Evolutionary conservation across 177 flowering plant genomes (phyloP).

Genomic region (Vitis hybrid): DNA sequence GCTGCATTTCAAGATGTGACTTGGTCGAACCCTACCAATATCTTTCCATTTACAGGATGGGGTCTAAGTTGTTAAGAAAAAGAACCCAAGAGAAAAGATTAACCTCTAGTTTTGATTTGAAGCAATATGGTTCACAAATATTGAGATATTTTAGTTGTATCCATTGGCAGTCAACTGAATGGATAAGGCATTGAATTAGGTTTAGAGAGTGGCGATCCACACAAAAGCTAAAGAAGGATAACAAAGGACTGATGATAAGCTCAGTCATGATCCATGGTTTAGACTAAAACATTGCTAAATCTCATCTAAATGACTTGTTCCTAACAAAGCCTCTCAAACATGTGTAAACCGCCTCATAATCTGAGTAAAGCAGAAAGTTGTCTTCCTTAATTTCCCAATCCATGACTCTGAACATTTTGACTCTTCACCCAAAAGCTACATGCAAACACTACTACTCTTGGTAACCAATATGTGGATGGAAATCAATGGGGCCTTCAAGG

Average conservation of each 20-base stretch:
- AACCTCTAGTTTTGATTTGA: too few relatives aligned
- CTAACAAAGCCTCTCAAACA: neutral
- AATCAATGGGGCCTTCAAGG: neutral
- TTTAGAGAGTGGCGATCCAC: neutral
- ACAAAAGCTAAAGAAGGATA: neutral
- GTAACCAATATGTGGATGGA: neutral
- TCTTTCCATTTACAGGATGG: too few relatives aligned
- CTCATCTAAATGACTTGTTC: neutral
- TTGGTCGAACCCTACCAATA: too few relatives aligned
- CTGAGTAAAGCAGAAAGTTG: neutral
- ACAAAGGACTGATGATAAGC: neutral
- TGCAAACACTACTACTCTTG: constrained; percentile 5
- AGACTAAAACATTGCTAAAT: neutral
- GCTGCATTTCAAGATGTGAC: too few relatives aligned
- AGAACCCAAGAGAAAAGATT: too few relatives aligned
- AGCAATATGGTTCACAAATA: too few relatives aligned
- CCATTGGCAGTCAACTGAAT: too few relatives aligned
- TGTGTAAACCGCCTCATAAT: too few relatives aligned
- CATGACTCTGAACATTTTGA: neutral
- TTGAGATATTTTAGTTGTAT: too few relatives aligned
- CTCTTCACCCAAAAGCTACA: constrained; percentile 8
- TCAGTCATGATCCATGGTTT: neutral
- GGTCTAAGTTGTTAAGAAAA: too few relatives aligned
- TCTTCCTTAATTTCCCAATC: neutral
- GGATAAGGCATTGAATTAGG: too few relatives aligned